phyloP scores from a whole-genome alignment of 2,329 filamentous ascomycete genomes.

The Fusarium mangiferae region DNA sequence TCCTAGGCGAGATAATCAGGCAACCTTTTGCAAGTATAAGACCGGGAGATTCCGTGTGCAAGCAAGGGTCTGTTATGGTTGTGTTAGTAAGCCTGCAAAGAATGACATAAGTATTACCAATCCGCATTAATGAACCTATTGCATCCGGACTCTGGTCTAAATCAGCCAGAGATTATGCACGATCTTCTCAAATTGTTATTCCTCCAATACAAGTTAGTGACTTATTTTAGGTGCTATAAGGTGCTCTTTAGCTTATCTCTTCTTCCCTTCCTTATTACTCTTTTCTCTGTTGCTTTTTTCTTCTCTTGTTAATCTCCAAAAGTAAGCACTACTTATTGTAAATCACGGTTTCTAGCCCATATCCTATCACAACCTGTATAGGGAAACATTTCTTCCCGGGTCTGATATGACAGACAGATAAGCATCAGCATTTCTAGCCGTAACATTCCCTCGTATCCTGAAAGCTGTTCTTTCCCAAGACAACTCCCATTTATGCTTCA shows the following conservation, averaged over 20 bases:
- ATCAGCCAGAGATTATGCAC: background rate
- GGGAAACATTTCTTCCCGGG: too few relatives aligned
- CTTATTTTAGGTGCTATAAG: background rate
- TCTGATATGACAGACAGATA: background rate
- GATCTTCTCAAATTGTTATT: background rate
- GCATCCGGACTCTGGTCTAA: rapidly evolving
- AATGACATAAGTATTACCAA: background rate
- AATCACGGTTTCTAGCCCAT: background rate
- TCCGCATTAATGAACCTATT: background rate
- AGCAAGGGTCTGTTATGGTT: too few relatives aligned
- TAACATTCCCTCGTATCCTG: background rate
- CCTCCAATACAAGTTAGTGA: rapidly evolving
- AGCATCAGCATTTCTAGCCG: background rate
- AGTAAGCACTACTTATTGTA: background rate
- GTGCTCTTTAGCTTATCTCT: background rate
- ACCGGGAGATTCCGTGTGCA: too few relatives aligned
- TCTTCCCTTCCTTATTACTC: rapidly evolving
- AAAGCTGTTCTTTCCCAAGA: background rate
- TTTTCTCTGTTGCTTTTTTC: background rate
- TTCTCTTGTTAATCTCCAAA: background rate
- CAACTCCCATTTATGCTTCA: rapidly evolving
- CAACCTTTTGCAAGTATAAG: too few relatives aligned
- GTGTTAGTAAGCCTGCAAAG: background rate
- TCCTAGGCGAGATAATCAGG: too few relatives aligned
- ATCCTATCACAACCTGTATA: too few relatives aligned